Percentiles rank a stretch among this genome's conserved stretches.
These are phyloP conservation scores for Butyriboletus appendiculatus DNA, from an alignment of 1,284 basidiomycete species.

Conservation along the genomic window DNA sequence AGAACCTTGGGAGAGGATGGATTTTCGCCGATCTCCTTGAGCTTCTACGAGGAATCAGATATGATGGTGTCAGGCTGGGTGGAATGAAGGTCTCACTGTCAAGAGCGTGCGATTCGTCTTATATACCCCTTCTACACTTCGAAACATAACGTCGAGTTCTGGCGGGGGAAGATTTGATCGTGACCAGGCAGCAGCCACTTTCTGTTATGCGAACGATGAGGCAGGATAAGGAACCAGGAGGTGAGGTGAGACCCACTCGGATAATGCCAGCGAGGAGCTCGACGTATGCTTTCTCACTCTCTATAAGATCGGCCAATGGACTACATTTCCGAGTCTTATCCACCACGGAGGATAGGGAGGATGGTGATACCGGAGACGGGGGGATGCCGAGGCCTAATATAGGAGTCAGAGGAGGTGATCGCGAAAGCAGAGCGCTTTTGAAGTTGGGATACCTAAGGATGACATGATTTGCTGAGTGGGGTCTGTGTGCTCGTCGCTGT, in stretches of 20 bases:
- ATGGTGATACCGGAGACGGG: slow-evolving; percentile 31
- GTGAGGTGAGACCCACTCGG: slow-evolving; percentile 61
- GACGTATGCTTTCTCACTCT: slow-evolving; percentile 94
- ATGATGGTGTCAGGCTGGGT: neutral
- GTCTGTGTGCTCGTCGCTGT: slow-evolving; percentile 9
- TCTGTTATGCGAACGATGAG: slow-evolving; percentile 48
- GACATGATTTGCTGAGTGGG: slow-evolving; percentile 26
- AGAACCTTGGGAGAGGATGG: slow-evolving; percentile 94
- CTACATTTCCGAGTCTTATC: slow-evolving; percentile 67
- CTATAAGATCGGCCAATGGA: slow-evolving; percentile 89
- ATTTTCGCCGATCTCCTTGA: slow-evolving; percentile 92
- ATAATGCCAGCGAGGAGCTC: slow-evolving; percentile 90
- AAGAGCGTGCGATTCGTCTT: slow-evolving; percentile 86
- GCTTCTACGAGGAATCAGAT: slow-evolving; percentile 56
- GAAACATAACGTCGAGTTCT: slow-evolving; percentile 93
- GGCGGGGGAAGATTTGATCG: slow-evolving; percentile 90
- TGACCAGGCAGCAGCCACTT: slow-evolving; percentile 97
- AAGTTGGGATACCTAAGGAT: slow-evolving; percentile 31
- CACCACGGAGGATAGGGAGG: slow-evolving; percentile 32
- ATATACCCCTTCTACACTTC: slow-evolving; percentile 90
- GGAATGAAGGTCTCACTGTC: slow-evolving; percentile 49
- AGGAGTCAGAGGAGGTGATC: slow-evolving; percentile 11
- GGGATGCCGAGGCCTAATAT: slow-evolving; percentile 34
- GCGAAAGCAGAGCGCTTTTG: slow-evolving; percentile 14
- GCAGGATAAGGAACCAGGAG: slow-evolving; percentile 12